These are phyloP conservation scores for Plectosphaerella cucumerina DNA, from an alignment of 2,329 filamentous ascomycete genomes.

Conservation along the genomic window DNA sequence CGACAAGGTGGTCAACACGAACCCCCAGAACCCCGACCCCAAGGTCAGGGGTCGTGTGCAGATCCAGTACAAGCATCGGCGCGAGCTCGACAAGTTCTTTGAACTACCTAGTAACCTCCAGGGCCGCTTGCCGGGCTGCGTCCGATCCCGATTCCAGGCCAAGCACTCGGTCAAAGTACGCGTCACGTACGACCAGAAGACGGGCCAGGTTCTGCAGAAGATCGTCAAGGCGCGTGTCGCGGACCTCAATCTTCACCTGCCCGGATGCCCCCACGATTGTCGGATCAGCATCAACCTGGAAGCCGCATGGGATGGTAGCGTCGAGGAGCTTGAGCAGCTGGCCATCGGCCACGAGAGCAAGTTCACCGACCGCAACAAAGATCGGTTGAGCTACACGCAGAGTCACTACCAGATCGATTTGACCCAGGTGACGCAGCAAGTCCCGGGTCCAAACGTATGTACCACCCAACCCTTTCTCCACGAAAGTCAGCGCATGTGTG, in stretches of 20 bases:
- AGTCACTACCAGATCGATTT: conserved; percentile 86
- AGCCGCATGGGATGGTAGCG: conserved; percentile 74
- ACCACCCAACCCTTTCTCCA: not conserved
- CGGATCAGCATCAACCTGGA: conserved; percentile 93
- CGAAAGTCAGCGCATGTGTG: conserved; percentile 28
- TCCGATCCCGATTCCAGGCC: conserved; percentile 56
- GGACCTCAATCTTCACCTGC: conserved; percentile 84
- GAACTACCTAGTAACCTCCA: conserved; percentile 61
- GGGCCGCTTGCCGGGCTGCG: conserved; percentile 58
- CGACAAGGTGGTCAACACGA: conserved; percentile 53
- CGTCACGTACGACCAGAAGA: conserved; percentile 73
- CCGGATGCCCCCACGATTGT: conserved; percentile 75
- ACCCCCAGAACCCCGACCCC: conserved; percentile 47
- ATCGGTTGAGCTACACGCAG: conserved; percentile 87
- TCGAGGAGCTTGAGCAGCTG: conserved; percentile 47
- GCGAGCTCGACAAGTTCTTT: conserved; percentile 80
- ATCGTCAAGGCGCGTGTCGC: conserved; percentile 90
- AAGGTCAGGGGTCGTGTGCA: conserved; percentile 44
- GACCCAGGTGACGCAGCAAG: conserved; percentile 71
- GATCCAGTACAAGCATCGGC: conserved; percentile 76
- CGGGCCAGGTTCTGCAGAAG: conserved; percentile 65
- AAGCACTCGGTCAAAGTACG: conserved; percentile 61
- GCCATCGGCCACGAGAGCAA: conserved; percentile 30
- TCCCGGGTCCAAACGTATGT: conserved; percentile 32
- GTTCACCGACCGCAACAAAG: conserved; percentile 69